Conservation (phyloP, 176 grass and related monocot genomes). For the Lolium rigidum region DNA sequence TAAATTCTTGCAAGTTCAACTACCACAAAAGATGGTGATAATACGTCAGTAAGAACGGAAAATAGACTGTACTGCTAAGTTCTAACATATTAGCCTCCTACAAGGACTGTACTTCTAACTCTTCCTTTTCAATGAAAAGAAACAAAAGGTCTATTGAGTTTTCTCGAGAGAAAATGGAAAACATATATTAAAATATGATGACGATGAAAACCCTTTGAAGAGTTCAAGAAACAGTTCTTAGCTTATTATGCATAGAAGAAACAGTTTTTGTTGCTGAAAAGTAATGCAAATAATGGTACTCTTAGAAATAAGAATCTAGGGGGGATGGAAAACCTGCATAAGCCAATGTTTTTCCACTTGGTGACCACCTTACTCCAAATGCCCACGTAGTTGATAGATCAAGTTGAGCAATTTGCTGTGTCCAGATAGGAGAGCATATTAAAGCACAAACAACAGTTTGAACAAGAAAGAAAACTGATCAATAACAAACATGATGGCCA, state of each 20-base stretch:
- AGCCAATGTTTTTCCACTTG: constrained; percentile 89
- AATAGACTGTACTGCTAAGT: too few relatives aligned
- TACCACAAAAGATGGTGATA: background rate
- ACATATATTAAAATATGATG: background rate
- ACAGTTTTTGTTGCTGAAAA: background rate
- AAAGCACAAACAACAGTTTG: background rate
- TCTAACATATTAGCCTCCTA: too few relatives aligned
- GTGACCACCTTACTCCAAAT: constrained; percentile 97
- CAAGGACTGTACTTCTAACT: too few relatives aligned
- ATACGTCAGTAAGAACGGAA: background rate
- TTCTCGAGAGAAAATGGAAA: too few relatives aligned
- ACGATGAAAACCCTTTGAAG: background rate
- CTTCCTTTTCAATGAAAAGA: too few relatives aligned
- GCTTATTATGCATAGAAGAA: constrained; percentile 5
- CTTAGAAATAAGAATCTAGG: constrained; percentile 30
- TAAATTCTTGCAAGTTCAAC: background rate
- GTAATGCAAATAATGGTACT: constrained; percentile 15
- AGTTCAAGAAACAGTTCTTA: background rate
- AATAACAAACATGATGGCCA: background rate
- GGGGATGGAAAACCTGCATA: constrained; percentile 71
- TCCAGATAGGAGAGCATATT: constrained; percentile 37
- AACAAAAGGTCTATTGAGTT: too few relatives aligned
- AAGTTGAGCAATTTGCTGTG: constrained; percentile 98
- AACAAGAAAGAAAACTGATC: constrained; percentile 2
- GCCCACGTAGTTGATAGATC: constrained; percentile 89